phyloP scores from a whole-genome alignment of 306 rosid genomes.

The Vachellia collinsii region DNA sequence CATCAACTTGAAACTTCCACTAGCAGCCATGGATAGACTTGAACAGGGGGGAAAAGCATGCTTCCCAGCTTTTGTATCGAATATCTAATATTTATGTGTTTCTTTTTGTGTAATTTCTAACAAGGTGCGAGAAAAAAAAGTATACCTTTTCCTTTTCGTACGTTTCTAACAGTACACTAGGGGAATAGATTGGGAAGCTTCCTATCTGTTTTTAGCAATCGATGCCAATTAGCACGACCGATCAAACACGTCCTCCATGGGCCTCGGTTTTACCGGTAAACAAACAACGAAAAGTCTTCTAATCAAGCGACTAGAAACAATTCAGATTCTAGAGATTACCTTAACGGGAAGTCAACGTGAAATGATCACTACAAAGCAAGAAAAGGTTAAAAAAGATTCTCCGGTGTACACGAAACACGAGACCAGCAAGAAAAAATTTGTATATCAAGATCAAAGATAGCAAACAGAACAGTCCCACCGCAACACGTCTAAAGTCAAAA shows the following conservation, averaged over 20 bases:
- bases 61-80: constrained; percentile 20
- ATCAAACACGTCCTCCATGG: constrained; percentile 8
- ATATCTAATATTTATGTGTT: not conserved
- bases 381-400: not conserved
- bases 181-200: not conserved
- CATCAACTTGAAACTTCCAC: constrained; percentile 30
- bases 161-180: constrained; percentile 4
- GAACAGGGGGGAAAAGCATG: constrained; percentile 9
- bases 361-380: not conserved
- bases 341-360: constrained; percentile 33
- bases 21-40: constrained; percentile 28
- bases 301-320: not conserved
- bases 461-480: not conserved
- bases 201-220: constrained; percentile 27
- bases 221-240: not conserved
- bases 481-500: constrained; percentile 16
- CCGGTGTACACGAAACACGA: not conserved
- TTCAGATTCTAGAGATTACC: constrained; percentile 22
- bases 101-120: not conserved
- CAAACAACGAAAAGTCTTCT: constrained; percentile 13
- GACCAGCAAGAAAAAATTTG: not conserved
- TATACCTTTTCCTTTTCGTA: not conserved
- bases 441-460: not conserved
- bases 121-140: constrained; percentile 16
- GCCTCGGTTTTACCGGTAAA: constrained; percentile 36